Conservation (phyloP, 352 stramenopile species). For the Pythium insidiosum region DNA sequence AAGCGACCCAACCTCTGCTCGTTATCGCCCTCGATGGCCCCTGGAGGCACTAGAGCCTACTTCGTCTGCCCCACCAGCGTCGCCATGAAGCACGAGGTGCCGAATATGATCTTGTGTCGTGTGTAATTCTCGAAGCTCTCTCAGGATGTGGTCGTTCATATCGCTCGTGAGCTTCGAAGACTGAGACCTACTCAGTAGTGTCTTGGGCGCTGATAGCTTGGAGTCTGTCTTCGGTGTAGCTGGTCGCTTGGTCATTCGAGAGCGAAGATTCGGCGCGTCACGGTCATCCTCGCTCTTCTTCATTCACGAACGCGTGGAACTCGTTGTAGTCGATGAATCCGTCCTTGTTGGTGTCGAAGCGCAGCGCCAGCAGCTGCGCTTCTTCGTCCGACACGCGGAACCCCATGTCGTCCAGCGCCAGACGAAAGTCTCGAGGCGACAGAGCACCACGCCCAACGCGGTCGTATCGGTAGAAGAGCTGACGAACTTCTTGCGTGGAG, state of each 20-base stretch:
- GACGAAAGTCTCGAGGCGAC: conserved; percentile 29
- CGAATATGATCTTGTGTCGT: conserved; percentile 29
- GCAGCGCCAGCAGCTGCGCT: conserved; percentile 32
- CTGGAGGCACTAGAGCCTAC: conserved; percentile 52
- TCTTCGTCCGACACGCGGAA: conserved; percentile 39
- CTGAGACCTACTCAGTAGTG: too few species aligned
- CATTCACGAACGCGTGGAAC: conserved; percentile 43
- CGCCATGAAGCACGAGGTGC: conserved; percentile 4
- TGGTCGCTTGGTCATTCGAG: too few species aligned
- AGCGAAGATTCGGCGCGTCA: too few species aligned
- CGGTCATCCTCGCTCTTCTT: background rate
- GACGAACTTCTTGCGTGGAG: conserved; percentile 15
- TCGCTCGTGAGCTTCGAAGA: background rate
- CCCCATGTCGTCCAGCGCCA: conserved; percentile 41
- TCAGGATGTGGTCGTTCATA: conserved; percentile 28
- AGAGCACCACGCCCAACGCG: conserved; percentile 24
- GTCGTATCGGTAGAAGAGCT: conserved; percentile 47
- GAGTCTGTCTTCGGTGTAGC: too few species aligned
- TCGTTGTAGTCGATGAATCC: conserved; percentile 56
- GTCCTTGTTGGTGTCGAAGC: conserved; percentile 43
- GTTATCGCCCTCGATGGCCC: conserved; percentile 73
- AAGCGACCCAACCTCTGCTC: conserved; percentile 33
- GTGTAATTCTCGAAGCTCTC: conserved; percentile 30
- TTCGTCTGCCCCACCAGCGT: background rate
- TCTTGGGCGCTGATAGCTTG: too few species aligned